Evolutionary conservation across 2,329 filamentous ascomycete genomes (phyloP).

Genomic region (Furcasterigmium sp.): DNA sequence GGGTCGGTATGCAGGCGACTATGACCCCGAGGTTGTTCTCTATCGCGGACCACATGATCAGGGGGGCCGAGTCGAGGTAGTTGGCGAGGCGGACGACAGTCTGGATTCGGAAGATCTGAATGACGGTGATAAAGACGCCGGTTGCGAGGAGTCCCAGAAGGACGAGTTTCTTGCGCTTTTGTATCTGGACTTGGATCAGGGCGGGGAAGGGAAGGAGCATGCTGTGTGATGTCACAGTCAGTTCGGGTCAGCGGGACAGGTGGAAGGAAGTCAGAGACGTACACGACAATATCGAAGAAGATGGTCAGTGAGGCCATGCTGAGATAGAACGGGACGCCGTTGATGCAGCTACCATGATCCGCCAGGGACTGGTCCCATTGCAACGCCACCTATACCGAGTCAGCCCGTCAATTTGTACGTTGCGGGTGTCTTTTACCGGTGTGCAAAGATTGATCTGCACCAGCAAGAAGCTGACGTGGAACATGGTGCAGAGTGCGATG

Average conservation of each 20-base stretch:
- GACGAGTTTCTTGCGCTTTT: slow-evolving; percentile 33
- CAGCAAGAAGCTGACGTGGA: slow-evolving; percentile 31
- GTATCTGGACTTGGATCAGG: slow-evolving; percentile 28
- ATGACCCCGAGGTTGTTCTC: slow-evolving; percentile 41
- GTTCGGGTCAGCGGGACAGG: background rate
- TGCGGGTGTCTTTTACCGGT: slow-evolving; percentile 16
- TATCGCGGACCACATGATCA: slow-evolving; percentile 40
- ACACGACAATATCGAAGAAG: slow-evolving; percentile 34
- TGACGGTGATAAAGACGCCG: slow-evolving; percentile 44
- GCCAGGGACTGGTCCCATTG: slow-evolving; percentile 36
- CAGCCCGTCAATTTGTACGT: too few relatives aligned
- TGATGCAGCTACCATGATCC: slow-evolving; percentile 32
- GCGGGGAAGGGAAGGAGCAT: slow-evolving; percentile 37
- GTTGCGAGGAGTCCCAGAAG: slow-evolving; percentile 39
- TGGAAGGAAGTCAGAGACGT: slow-evolving; percentile 11
- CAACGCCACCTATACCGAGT: slow-evolving; percentile 18
- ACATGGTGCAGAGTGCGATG: slow-evolving; percentile 26
- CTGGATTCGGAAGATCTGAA: slow-evolving; percentile 45
- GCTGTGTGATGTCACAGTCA: slow-evolving; percentile 14
- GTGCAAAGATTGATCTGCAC: slow-evolving; percentile 29
- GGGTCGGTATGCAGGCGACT: slow-evolving; percentile 34
- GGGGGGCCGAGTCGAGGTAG: slow-evolving; percentile 36
- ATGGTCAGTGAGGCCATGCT: slow-evolving; percentile 34
- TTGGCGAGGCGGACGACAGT: slow-evolving; percentile 37
- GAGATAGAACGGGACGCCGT: slow-evolving; percentile 36